Base-by-base conservation (phyloP, 306 rosid genomes). In the Comarum palustre region DNA sequence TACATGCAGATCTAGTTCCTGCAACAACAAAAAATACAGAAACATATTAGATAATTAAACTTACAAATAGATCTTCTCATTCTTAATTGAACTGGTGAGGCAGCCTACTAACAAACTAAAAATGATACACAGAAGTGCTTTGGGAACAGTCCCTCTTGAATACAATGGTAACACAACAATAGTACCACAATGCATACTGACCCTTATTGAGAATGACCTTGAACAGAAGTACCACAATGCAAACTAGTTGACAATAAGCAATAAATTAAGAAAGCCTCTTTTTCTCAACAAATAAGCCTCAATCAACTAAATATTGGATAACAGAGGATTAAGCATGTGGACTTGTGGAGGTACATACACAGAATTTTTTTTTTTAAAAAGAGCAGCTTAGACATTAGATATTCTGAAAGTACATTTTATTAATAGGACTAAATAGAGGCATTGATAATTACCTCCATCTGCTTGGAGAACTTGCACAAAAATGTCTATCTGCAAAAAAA, bases 1-100 rank as follows among this genome's bases (percentile, higher is more conserved):
- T 89, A 68, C 98, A 93, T 32, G 98, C 97, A 76, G 96, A 90
- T 82, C 98, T 83, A 62, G 98, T 90, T 76, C 98, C 98, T 90
- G 79, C 65, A 73, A 12, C 54, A 66, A 47, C 29, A 57, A 12
- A 50, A 46, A 14, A 59, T 27, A 2, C 20, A 58, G 38, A 24
- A 57, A 5, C 1, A n/a, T 34, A 68, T 15, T 62, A 48, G 38
- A 59, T 11, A 4, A 25, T 68, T 7, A 2, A 46, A 71, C 77
- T 77, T 52, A 51, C 24, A 48, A 77, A 75, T 29, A 76, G 46
- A 71, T 73, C 57, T 24, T 61, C 64, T 27, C n/a, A 27, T 27
- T 58, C 64, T 58, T 14, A 58, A 27, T 27, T 12, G 3, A 59
- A 59, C n/a, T 10, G 16, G 38, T 14, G 65, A 27, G 17, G 3